A percentile compares a stretch with the other conserved stretches of the same genome.
phyloP scores from a whole-genome alignment of 768 basidiomycete species.

The Tylopilus felleus region DNA sequence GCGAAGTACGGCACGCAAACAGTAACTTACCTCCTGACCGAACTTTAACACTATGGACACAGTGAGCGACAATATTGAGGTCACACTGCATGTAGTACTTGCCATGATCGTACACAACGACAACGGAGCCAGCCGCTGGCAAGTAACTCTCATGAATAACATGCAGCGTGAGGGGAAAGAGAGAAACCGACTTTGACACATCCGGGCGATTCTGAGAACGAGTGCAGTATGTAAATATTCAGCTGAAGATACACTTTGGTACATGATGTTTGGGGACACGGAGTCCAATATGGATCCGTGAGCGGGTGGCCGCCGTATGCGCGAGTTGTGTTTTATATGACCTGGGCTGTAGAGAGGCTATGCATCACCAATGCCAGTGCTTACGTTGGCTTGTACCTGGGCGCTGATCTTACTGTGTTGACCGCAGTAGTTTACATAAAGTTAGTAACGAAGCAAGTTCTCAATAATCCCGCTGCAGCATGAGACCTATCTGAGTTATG shows the following conservation, averaged over 20 bases:
- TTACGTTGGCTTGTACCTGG: background rate
- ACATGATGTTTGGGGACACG: background rate
- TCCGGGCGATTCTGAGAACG: constrained; percentile 2
- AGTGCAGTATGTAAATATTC: constrained; percentile 1
- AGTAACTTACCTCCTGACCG: constrained; percentile 12
- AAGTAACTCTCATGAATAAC: background rate
- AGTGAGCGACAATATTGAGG: background rate
- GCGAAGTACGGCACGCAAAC: background rate
- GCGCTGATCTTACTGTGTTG: background rate
- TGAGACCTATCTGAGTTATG: background rate
- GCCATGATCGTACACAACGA: constrained; percentile 22
- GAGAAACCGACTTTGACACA: constrained; percentile 11
- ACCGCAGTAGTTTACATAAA: too few species aligned
- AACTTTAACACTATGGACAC: constrained; percentile 10
- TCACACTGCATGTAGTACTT: background rate
- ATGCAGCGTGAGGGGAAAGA: too few species aligned
- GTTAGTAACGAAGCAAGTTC: background rate
- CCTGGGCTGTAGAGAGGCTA: background rate
- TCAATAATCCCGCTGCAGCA: background rate
- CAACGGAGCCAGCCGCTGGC: constrained; percentile 5
- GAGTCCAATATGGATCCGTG: background rate
- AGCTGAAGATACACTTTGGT: background rate
- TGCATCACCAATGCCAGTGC: background rate
- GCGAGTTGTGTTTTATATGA: background rate
- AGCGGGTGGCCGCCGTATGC: background rate